Evolutionary conservation across 164 flowering plant genomes (phyloP).

Genomic region (Protea cynaroides): DNA sequence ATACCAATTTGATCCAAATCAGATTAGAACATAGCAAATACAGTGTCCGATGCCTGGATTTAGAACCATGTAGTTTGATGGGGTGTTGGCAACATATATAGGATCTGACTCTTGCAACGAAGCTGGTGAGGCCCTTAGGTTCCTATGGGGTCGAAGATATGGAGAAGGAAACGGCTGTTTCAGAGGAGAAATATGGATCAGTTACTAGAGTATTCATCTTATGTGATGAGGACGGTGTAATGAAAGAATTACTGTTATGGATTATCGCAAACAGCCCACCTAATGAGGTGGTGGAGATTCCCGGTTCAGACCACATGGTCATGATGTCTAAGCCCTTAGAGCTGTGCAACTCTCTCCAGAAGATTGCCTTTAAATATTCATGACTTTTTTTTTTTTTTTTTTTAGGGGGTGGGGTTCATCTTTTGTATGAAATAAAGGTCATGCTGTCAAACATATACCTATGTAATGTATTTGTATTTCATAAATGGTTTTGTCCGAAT

Average conservation of each 20-base stretch:
- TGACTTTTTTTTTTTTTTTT: too few relatives aligned
- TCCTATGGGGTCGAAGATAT: background rate
- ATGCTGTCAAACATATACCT: too few relatives aligned
- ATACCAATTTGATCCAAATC: too few relatives aligned
- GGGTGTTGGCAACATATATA: background rate
- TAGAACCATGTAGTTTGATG: too few relatives aligned
- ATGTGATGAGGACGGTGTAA: constrained; percentile 20
- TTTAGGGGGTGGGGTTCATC: too few relatives aligned
- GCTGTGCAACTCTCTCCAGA: constrained; percentile 12
- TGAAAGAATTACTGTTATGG: constrained; percentile 23
- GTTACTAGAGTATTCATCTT: constrained; percentile 28
- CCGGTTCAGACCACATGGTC: constrained; percentile 34
- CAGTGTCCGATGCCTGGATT: too few relatives aligned
- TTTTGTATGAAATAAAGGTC: too few relatives aligned
- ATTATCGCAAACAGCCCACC: constrained; percentile 20
- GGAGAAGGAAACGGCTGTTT: background rate
- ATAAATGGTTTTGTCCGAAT: too few relatives aligned
- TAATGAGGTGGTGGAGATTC: constrained; percentile 27
- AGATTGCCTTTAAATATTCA: too few relatives aligned
- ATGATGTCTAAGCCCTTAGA: constrained; percentile 29
- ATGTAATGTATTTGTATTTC: too few relatives aligned
- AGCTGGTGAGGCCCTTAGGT: constrained; percentile 6
- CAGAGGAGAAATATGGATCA: constrained; percentile 24
- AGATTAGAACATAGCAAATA: too few relatives aligned
- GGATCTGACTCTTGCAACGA: constrained; percentile 1